Conservation (phyloP, 2,329 filamentous ascomycete species). For the Penicillium hesseltinei region DNA sequence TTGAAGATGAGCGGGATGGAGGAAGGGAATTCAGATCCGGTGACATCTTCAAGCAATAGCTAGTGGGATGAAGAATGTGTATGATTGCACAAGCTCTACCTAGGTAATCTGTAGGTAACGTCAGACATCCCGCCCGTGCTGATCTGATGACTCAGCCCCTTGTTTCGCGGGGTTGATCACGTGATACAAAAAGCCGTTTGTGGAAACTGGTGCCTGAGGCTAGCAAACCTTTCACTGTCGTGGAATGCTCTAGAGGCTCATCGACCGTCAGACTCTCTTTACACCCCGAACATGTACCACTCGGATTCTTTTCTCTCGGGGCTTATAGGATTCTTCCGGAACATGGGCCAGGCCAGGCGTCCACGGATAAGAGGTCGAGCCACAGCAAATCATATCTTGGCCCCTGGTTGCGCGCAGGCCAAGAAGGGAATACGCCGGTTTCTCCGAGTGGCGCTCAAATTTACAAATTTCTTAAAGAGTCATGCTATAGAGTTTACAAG, state of each 20-base stretch:
- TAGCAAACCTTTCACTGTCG: neutral
- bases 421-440: neutral
- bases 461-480: neutral
- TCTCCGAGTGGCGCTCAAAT: constrained; percentile 3
- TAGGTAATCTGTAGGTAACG: constrained; percentile 2
- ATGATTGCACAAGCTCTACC: constrained; percentile 10
- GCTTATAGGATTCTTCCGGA: neutral
- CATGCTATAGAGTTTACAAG: neutral
- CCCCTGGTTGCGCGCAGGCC: neutral
- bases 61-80: neutral
- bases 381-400: neutral
- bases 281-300: neutral
- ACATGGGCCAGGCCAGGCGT: neutral
- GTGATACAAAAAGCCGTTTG: neutral
- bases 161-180: constrained; percentile 12
- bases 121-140: constrained; percentile 5
- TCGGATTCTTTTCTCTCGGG: constrained; percentile 1
- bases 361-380: neutral
- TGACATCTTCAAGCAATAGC: constrained; percentile 52
- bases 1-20: constrained; percentile 50
- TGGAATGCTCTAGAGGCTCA: neutral
- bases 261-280: neutral
- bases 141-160: constrained; percentile 12
- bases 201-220: constrained; percentile 1
- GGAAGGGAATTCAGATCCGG: constrained; percentile 73